phyloP scores from a whole-genome alignment of 257 asterid genomes.

The Ehretia macrophylla region DNA sequence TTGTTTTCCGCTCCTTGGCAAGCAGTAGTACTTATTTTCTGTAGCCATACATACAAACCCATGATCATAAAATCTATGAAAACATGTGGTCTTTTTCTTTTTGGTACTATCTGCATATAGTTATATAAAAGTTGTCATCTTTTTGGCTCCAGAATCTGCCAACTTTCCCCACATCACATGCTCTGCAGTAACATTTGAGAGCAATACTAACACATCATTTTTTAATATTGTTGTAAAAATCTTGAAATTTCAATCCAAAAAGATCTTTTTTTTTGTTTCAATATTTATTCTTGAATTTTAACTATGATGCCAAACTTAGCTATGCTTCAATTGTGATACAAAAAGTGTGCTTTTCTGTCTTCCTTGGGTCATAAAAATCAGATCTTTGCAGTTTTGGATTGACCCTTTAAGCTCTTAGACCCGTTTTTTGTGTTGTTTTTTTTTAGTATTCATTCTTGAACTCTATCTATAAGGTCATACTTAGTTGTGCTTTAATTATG shows the following conservation, averaged over 20 bases:
- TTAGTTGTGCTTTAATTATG: not conserved
- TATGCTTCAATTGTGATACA: no score
- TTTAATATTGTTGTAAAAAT: no score
- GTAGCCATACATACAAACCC: conserved; percentile 2
- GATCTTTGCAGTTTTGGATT: not conserved
- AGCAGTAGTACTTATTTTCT: conserved; percentile 3
- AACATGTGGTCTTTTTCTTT: conserved; percentile 16
- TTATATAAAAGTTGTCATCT: conserved; percentile 12
- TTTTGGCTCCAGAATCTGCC: conserved; percentile 11
- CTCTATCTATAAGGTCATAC: not conserved
- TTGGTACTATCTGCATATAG: conserved; percentile 10
- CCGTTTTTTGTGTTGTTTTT: not conserved
- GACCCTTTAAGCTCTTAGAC: not conserved
- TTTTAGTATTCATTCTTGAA: not conserved
- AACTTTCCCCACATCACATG: conserved; percentile 6
- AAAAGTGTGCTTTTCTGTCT: not conserved
- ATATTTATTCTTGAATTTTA: no score
- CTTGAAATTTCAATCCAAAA: no score
- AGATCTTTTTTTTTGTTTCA: no score
- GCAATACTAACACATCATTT: not conserved
- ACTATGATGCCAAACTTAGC: no score
- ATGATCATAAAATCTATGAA: no score
- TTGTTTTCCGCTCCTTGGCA: not conserved
- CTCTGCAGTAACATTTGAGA: not conserved
- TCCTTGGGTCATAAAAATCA: not conserved